Base-by-base conservation (phyloP, 176 grass and related monocot species). In the Coix lacrymajobi region DNA sequence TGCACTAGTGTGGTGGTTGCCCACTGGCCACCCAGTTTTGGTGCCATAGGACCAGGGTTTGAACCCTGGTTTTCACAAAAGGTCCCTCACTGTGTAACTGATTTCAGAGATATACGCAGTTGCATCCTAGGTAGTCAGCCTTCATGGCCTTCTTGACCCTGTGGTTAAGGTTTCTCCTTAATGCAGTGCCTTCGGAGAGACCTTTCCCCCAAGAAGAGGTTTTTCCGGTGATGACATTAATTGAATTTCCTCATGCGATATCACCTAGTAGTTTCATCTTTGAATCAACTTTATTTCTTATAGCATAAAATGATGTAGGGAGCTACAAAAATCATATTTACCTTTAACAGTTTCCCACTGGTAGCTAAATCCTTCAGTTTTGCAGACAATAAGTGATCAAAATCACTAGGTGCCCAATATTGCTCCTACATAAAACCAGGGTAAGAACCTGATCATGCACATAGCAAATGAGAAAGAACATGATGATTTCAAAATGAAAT, bases 281-380 rank as follows among this genome's bases (percentile, higher is more conserved):
- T 30, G 31, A 68, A 69, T 75, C 32, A 15, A 5, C 11, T 84
- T 41, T 19, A 38, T 25, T 69, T 37, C 61, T 61, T 54, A 6
- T 22, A 80, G 68, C 26, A 63, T 63, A 63, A 63, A 26, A 84
- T n/a, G 66, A 24, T 54, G 30, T 16, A 76, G 15, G 3, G 25
- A 46, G 14, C 6, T 25, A 40, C 56, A 66, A 43, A 79, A 75
- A 69, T 7, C 11, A 11, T 37, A 46, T 29, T 68, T 83, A 97
- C 94, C 94, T 90, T 97, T 72, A 94, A 81, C 79, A 97, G 83
- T 92, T 88, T 92, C 22, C 94, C 94, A 71, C 76, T 86, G 79
- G 69, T 54, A 90, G 88, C 67, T 84, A 97, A 83, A 39, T 84
- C 83, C 43, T 80, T 94, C 62, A 97, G 45, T 88, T 97, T 97